A percentile compares a stretch with the other conserved stretches of the same genome.
These are phyloP conservation scores for Panaeolus cyanescens DNA, from an alignment of 768 basidiomycete species.

Conservation along the genomic window DNA sequence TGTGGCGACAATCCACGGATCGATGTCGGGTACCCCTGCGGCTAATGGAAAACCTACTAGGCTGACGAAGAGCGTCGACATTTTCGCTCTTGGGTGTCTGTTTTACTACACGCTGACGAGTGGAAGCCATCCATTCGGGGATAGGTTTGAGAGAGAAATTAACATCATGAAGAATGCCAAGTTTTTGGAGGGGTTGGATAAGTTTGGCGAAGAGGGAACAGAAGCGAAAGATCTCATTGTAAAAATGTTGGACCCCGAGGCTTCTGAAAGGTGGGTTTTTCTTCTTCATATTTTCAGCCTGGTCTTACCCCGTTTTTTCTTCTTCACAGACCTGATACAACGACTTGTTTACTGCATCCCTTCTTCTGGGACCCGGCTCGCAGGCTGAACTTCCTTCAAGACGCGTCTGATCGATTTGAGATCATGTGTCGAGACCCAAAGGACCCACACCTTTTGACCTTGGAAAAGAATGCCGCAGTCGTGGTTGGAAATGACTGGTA, in stretches of 20 bases:
- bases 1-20: constrained; percentile 49
- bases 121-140: constrained; percentile 93
- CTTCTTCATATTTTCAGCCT: constrained; percentile 1
- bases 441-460: constrained; percentile 68
- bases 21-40: constrained; percentile 24
- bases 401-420: constrained; percentile 96
- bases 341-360: constrained; percentile 86
- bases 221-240: constrained; percentile 84
- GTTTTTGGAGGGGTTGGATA: constrained; percentile 66
- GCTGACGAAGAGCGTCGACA: constrained; percentile 93
- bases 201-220: constrained; percentile 91
- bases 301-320: background rate
- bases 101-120: constrained; percentile 92
- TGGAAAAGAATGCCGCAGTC: constrained; percentile 68
- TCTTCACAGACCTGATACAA: constrained; percentile 76
- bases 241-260: constrained; percentile 77
- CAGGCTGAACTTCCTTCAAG: constrained; percentile 91
- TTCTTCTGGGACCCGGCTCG: constrained; percentile 95
- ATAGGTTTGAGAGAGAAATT: constrained; percentile 88
- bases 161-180: constrained; percentile 89
- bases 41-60: constrained; percentile 53
- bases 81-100: constrained; percentile 94
- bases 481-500: constrained; percentile 95
- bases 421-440: constrained; percentile 95
- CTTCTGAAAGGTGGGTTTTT: constrained; percentile 64